Base-by-base conservation (phyloP, 208 protist species). In the Acanthamoeba royreba region DNA sequence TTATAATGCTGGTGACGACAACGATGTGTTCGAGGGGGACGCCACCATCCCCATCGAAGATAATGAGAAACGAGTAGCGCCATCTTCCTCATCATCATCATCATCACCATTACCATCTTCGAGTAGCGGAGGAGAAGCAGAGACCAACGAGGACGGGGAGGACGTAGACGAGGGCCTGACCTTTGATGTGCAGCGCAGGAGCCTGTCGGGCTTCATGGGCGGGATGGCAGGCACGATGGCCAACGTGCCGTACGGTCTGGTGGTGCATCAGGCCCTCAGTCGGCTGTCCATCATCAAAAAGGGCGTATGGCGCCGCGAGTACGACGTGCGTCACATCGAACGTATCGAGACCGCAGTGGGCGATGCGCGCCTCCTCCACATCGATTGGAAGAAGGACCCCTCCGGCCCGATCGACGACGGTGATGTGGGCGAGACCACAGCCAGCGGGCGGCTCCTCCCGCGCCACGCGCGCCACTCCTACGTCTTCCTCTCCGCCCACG, bases 131-230 rank as follows among this genome's bases (percentile, higher is more conserved):
- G n/a, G n/a, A n/a, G n/a, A n/a, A n/a, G n/a, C n/a, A n/a, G n/a
- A n/a, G n/a, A n/a, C n/a, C n/a, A n/a, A n/a, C n/a, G n/a, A n/a
- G n/a, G n/a, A n/a, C n/a, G n/a, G n/a, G n/a, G n/a, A n/a, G 33
- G 43, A 13, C n/a, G 74, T 13, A 0, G 7, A 81, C 25, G 74
- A 85, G 11, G 61, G 33, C 28, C 13, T 85, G n/a, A 45, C 28
- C 5, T 90, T 90, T 19, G 83, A 90, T 45, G 83, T 90, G 49
- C 83, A 90, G 83, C 47, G 83, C 35, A 90, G 66, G 52, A 90
- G 83, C 8, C 40, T 90, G 52, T 52, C 83, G 33, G 47, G 31
- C 35, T 69, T 90, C 55, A 46, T 90, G 28, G 83, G 83, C 28
- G 55, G 43, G 52, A 53, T 19, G n/a, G n/a, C n/a, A n/a, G n/a